Conservation (phyloP, 2,329 filamentous ascomycete species). For the Botrytis sinoallii region DNA sequence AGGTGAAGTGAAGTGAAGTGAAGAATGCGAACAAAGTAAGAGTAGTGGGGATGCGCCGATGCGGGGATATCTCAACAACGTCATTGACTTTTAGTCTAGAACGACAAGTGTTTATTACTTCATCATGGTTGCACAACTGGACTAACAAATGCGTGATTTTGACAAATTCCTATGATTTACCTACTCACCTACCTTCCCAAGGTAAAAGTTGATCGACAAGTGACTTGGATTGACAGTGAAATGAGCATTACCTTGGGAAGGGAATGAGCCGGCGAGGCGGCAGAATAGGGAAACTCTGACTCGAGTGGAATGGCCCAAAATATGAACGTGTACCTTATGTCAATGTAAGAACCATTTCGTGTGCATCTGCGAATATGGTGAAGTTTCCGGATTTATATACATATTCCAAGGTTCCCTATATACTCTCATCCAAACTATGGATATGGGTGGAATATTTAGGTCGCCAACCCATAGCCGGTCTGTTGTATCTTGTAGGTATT, state of each 20-base stretch:
- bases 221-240: not conserved
- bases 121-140: not conserved
- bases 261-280: not conserved
- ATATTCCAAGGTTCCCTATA: no score
- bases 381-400: not conserved
- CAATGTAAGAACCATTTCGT: not conserved
- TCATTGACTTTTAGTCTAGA: not conserved
- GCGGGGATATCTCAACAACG: not conserved
- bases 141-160: not conserved
- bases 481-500: no score
- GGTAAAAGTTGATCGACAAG: no score
- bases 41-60: not conserved
- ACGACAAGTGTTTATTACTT: not conserved
- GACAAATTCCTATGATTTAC: no score
- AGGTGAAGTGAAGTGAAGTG: not conserved
- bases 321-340: not conserved
- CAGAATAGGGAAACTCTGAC: not conserved
- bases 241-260: not conserved
- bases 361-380: not conserved
- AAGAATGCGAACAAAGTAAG: not conserved
- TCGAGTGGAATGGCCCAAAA: not conserved
- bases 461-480: no score
- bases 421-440: not conserved
- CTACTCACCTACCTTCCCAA: not conserved
- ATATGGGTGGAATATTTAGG: no score